Conservation (phyloP, 495 filamentous ascomycete species). For the Penicillium argentinense region DNA sequence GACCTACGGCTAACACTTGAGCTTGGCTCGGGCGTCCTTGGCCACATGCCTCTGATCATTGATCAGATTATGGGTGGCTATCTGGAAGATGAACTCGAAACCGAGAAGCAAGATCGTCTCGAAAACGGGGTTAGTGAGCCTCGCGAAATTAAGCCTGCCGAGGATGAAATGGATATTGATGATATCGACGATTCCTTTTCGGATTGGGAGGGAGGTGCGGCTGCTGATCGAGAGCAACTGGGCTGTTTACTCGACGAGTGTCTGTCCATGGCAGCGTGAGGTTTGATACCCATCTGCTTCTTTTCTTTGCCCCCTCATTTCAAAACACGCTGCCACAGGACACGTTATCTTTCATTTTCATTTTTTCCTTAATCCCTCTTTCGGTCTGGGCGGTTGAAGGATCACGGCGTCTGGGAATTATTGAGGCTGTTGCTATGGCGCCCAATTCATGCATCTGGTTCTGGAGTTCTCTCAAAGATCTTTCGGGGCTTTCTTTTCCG, state of each 20-base stretch:
- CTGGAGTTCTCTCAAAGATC: conserved; percentile 26
- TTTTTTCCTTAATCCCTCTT: conserved; percentile 13
- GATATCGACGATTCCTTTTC: conserved; percentile 49
- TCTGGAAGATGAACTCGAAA: conserved; percentile 74
- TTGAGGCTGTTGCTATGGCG: conserved; percentile 8
- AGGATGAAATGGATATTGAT: conserved; percentile 64
- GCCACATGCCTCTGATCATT: conserved; percentile 72
- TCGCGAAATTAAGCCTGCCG: conserved; percentile 39
- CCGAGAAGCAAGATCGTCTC: conserved; percentile 47
- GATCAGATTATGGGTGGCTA: conserved; percentile 70
- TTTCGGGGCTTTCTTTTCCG: conserved; percentile 8
- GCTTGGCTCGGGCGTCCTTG: conserved; percentile 70
- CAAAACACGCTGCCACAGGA: conserved; percentile 12
- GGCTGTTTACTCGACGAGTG: conserved; percentile 68
- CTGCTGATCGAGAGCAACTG: conserved; percentile 60
- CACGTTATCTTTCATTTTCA: conserved; percentile 13
- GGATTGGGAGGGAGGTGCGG: conserved; percentile 72
- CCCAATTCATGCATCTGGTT: conserved; percentile 26
- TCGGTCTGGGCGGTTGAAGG: conserved; percentile 20
- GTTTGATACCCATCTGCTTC: conserved; percentile 11
- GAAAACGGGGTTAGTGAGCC: conserved; percentile 27
- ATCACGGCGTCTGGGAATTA: conserved; percentile 29
- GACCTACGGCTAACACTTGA: conserved; percentile 77
- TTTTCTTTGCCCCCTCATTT: conserved; percentile 5
- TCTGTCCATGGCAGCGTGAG: conserved; percentile 49